phyloP scores from a whole-genome alignment of 2,329 filamentous ascomycete species.

The Cladophialophora psammophila region DNA sequence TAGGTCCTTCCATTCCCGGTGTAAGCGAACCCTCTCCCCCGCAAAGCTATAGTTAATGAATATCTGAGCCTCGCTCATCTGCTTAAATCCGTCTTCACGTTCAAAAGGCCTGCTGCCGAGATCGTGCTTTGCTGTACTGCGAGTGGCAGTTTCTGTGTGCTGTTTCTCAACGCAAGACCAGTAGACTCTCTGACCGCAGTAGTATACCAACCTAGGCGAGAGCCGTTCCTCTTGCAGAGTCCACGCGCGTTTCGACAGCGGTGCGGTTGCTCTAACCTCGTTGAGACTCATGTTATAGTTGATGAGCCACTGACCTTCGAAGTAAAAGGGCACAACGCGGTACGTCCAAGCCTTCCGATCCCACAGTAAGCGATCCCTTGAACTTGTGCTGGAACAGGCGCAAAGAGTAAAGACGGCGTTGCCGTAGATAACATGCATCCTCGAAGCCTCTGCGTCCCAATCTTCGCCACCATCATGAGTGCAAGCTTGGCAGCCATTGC shows the following conservation, averaged over 20 bases:
- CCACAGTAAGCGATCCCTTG: slow-evolving; percentile 2
- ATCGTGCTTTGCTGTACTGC: not conserved
- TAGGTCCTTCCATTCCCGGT: slow-evolving; percentile 13
- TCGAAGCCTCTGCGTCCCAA: slow-evolving; percentile 16
- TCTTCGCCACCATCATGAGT: not conserved
- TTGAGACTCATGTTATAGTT: slow-evolving; percentile 18
- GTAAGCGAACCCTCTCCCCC: not conserved
- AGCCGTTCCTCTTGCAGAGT: slow-evolving; percentile 19
- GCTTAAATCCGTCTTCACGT: not conserved
- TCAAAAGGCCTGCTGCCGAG: not conserved
- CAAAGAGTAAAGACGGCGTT: slow-evolving; percentile 12
- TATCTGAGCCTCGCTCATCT: slow-evolving; percentile 8
- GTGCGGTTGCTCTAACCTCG: slow-evolving; percentile 14
- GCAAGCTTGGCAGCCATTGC: not conserved
- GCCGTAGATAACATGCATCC: slow-evolving; percentile 18
- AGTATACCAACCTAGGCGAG: slow-evolving; percentile 9
- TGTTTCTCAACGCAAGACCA: slow-evolving; percentile 16
- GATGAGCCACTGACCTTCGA: slow-evolving; percentile 13
- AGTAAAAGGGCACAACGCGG: slow-evolving; percentile 9
- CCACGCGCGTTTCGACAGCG: slow-evolving; percentile 11
- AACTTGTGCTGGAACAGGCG: slow-evolving; percentile 13
- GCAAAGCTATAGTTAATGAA: slow-evolving; percentile 6
- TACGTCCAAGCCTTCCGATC: slow-evolving; percentile 12
- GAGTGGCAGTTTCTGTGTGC: slow-evolving; percentile 7
- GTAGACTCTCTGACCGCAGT: slow-evolving; percentile 21